These are phyloP conservation scores for Neonectria punicea DNA, from an alignment of 2,329 filamentous ascomycete species.

Conservation along the genomic window DNA sequence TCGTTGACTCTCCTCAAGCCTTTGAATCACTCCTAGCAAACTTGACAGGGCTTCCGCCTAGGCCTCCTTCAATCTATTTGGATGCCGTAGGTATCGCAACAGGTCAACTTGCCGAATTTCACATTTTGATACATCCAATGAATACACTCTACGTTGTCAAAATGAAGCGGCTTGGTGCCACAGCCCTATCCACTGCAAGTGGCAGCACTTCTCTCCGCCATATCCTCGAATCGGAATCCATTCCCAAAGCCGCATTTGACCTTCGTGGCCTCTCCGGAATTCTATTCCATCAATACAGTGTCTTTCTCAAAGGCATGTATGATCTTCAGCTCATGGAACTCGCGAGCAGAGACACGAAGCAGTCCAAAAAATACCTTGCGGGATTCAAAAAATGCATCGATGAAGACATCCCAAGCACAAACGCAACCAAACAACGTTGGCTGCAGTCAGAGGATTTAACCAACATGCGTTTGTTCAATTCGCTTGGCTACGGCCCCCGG, in stretches of 20 bases:
- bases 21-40: not conserved
- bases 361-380: not conserved
- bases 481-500: not conserved
- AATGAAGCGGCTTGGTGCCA: not conserved
- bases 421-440: not conserved
- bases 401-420: not conserved
- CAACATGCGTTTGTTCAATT: not conserved
- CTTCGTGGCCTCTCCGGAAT: not conserved
- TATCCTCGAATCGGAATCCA: not conserved
- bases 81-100: not conserved
- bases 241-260: not conserved
- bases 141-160: not conserved
- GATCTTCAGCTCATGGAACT: not conserved
- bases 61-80: not conserved
- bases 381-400: not conserved
- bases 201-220: not conserved
- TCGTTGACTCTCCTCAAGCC: not conserved
- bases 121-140: not conserved
- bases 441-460: not conserved
- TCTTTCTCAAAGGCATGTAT: not conserved
- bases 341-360: not conserved
- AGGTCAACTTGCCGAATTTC: not conserved
- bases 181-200: not conserved
- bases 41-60: not conserved
- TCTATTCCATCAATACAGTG: not conserved